Evolutionary conservation across 306 rosid species (phyloP).

Genomic region (Malus asiatica): DNA sequence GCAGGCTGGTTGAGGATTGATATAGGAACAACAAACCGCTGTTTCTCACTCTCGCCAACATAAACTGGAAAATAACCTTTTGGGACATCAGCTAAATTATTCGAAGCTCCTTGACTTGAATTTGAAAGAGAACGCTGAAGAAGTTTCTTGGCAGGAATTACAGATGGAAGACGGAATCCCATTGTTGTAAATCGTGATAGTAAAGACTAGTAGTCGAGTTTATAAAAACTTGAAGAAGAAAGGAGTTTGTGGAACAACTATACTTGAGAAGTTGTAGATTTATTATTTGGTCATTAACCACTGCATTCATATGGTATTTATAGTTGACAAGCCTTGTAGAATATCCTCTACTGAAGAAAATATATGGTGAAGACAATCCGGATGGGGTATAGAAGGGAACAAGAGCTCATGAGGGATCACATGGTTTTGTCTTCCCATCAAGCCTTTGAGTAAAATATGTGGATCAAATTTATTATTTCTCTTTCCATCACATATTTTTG

Average conservation of each 20-base stretch:
- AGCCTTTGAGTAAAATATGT: neutral
- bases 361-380: neutral
- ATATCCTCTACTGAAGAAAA: neutral
- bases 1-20: constrained; percentile 34
- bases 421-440: neutral
- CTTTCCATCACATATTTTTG: neutral
- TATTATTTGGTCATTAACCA: neutral
- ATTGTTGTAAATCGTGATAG: neutral
- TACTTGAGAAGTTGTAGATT: neutral
- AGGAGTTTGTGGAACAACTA: neutral
- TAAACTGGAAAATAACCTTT: constrained; percentile 40
- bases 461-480: neutral
- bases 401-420: neutral
- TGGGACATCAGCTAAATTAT: constrained; percentile 14
- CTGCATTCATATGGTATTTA: neutral
- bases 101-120: neutral
- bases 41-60: constrained; percentile 32
- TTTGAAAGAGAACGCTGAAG: constrained; percentile 7
- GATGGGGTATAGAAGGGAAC: neutral
- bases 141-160: constrained; percentile 18
- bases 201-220: neutral
- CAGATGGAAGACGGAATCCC: constrained; percentile 11
- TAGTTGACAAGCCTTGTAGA: neutral
- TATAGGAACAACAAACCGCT: constrained; percentile 36
- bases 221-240: neutral